Percentiles rank a stretch among this genome's conserved stretches.
These are phyloP conservation scores for Helicosporidium sp. DNA, from an alignment of 139 green algal genomes.

Conservation along the genomic window DNA sequence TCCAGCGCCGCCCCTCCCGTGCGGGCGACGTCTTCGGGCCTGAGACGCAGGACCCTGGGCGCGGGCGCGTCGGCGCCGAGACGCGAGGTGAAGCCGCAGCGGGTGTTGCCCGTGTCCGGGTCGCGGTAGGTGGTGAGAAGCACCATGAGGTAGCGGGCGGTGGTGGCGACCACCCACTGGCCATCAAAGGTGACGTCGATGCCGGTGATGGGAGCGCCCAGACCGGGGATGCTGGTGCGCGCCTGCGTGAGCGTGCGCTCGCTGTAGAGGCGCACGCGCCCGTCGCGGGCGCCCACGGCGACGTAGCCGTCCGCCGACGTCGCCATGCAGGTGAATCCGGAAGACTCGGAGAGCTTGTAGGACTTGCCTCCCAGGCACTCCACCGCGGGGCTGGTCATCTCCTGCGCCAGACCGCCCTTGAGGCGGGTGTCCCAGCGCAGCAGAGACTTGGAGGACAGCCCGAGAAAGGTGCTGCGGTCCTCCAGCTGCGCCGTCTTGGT, in stretches of 20 bases:
- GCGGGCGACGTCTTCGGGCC: constrained; percentile 40
- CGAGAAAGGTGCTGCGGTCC: constrained; percentile 59
- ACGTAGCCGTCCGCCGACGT: constrained; percentile 68
- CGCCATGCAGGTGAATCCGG: constrained; percentile 68
- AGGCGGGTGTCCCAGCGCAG: constrained; percentile 67
- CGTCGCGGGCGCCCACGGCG: constrained; percentile 66
- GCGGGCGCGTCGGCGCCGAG: constrained; percentile 39
- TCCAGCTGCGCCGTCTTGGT: constrained; percentile 47
- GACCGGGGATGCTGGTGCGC: constrained; percentile 68
- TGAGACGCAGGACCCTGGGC: constrained; percentile 72
- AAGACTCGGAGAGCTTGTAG: constrained; percentile 56
- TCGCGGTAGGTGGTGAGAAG: constrained; percentile 56
- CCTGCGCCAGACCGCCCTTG: constrained; percentile 33
- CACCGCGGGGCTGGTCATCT: constrained; percentile 28
- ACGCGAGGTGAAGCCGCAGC: constrained; percentile 49
- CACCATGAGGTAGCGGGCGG: constrained; percentile 79
- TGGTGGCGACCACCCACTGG: constrained; percentile 76
- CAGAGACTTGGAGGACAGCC: constrained; percentile 62
- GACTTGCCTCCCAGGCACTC: constrained; percentile 64
- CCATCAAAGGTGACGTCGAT: constrained; percentile 83
- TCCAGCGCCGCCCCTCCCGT: constrained; percentile 18
- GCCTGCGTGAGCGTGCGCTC: constrained; percentile 54
- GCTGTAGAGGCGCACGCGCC: constrained; percentile 74
- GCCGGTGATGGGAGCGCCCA: constrained; percentile 69
- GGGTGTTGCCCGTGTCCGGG: constrained; percentile 27